Evolutionary conservation across 2,329 filamentous ascomycete species (phyloP), one percentile per base, ranked within the genome.

Genomic region (Verticillium longisporum): DNA sequence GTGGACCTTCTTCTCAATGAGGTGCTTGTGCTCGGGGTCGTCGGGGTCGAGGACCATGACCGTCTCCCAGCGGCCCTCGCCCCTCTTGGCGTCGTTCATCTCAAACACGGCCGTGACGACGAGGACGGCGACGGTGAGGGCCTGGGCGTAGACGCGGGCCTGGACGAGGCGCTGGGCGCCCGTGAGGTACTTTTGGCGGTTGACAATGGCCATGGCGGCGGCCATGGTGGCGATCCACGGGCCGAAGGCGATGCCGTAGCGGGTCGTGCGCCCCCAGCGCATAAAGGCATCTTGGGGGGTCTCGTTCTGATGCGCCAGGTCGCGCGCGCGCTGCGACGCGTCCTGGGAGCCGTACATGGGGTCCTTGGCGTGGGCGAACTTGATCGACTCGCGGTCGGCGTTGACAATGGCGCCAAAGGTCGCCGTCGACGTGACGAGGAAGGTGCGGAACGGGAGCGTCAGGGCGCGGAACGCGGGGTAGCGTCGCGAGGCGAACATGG

Each of bases 131-230:
- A 97, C 80, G 5, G 93, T 96, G 68, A 96, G 79, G 6, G 90
- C 92, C 79, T 97, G 93, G 3, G 93, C 93, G 76, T 97, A 97
- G 66, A 97, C 89, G 84, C 93, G 88, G 31, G 92, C 93, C 82
- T 97, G 93, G 15, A 97, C 93, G 26, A 97, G 79, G 82, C 97
- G 97, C 81, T 97, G 93, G 63, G 84, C 78, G 2, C 86, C 88
- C 57, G 83, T 85, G 56, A 96, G 81, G 72, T 88, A 90, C 66
- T 84, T 87, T 73, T 91, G 91, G 65, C 91, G 85, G 70, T 89
- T 86, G 65, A 97, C 92, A 34, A 96, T 73, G 60, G 81, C 86
- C 66, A 95, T 84, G 4, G 91, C 88, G 53, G 88, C 75, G 62
- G 82, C 86, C 87, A 97, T 94, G 68, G 87, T 87, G 45, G 88